phyloP scores from a whole-genome alignment of 768 basidiomycete species.

The Suillus spraguei region DNA sequence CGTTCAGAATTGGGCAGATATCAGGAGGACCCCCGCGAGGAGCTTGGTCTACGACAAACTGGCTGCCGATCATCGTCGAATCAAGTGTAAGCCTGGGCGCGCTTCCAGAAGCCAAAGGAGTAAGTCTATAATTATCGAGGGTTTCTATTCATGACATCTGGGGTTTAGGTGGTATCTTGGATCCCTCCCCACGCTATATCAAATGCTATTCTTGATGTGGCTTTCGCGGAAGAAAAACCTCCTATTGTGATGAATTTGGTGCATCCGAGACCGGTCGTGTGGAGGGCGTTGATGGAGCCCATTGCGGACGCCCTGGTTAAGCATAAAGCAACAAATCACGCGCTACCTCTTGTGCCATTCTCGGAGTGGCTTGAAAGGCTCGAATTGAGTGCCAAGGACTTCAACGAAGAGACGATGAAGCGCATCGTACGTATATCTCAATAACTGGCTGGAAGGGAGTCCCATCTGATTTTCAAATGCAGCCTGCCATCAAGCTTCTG shows the following conservation, averaged over 20 bases:
- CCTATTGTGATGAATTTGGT: slow-evolving; percentile 26
- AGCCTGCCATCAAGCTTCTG: slow-evolving; percentile 35
- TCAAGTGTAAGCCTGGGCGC: slow-evolving; percentile 29
- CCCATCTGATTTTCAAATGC: background rate
- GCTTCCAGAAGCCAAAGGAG: slow-evolving; percentile 29
- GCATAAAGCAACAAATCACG: background rate
- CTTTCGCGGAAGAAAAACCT: slow-evolving; percentile 10
- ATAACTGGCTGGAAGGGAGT: background rate
- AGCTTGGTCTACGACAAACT: slow-evolving; percentile 47
- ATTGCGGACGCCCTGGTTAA: slow-evolving; percentile 15
- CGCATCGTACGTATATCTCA: slow-evolving; percentile 25
- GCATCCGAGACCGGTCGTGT: slow-evolving; percentile 25
- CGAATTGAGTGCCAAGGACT: slow-evolving; percentile 9
- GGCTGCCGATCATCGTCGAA: slow-evolving; percentile 47
- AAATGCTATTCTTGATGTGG: slow-evolving; percentile 22
- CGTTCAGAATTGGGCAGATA: slow-evolving; percentile 49
- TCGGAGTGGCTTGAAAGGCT: slow-evolving; percentile 29
- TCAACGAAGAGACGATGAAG: slow-evolving; percentile 24
- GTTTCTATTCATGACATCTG: background rate
- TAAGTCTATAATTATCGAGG: slow-evolving; percentile 14
- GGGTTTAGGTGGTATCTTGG: slow-evolving; percentile 23
- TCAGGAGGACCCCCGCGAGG: slow-evolving; percentile 41
- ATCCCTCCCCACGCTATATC: slow-evolving; percentile 21
- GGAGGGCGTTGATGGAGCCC: slow-evolving; percentile 20
- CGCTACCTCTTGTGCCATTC: slow-evolving; percentile 31